Evolutionary conservation across 306 rosid species (phyloP).

Genomic region (Cucumis melo): DNA sequence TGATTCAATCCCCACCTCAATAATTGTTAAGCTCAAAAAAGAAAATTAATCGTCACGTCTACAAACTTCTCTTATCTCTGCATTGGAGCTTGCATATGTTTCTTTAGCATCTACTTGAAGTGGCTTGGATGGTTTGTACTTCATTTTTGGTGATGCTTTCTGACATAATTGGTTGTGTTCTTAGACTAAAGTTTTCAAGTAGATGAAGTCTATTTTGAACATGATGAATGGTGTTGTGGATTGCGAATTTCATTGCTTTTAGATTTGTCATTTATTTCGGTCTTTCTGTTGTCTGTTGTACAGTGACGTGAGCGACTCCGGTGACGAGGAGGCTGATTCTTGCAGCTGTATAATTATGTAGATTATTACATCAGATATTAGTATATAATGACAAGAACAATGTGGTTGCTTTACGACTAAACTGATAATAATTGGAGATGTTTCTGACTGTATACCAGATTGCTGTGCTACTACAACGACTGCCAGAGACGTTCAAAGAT

Average conservation of each 20-base stretch:
- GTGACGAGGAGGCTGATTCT: conserved; percentile 11
- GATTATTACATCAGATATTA: conserved; percentile 4
- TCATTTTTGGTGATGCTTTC: background rate
- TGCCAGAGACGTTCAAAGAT: background rate
- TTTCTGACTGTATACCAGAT: background rate
- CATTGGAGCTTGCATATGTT: background rate
- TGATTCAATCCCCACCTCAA: background rate
- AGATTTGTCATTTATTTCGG: background rate
- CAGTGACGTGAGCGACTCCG: conserved; percentile 12
- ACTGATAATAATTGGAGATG: background rate
- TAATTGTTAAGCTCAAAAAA: background rate
- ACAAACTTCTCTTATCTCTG: background rate
- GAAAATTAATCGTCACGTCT: background rate
- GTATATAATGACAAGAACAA: background rate
- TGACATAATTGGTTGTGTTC: background rate
- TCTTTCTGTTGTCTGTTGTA: background rate
- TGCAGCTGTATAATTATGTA: conserved; percentile 15
- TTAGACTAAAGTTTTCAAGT: background rate
- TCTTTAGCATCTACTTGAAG: background rate
- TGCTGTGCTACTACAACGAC: background rate
- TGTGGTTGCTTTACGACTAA: background rate
- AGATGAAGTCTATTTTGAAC: background rate
- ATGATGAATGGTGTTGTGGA: background rate
- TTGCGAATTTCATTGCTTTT: background rate
- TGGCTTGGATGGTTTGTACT: background rate